Percentiles rank a stretch among this genome's conserved stretches.
Evolutionary conservation across 108 stramenopile genomes (phyloP).

Genomic region (Pseudonitzschia delicatissima): DNA sequence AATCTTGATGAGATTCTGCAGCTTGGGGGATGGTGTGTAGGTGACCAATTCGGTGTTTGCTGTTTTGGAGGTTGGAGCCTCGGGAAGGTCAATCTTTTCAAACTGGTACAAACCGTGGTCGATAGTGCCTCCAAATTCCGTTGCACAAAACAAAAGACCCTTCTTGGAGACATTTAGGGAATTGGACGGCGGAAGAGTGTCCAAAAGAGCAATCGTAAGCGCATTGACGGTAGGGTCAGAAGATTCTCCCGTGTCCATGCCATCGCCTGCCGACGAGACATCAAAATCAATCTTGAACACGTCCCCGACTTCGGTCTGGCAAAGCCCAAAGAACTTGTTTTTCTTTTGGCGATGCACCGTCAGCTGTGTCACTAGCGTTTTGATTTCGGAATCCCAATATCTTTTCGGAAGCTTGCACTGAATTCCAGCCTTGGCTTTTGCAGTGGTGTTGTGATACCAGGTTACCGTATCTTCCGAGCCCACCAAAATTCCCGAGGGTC

Average conservation of each 20-base stretch:
- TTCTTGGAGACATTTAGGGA: constrained; percentile 87
- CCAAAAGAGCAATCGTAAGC: constrained; percentile 66
- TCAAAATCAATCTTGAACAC: constrained; percentile 89
- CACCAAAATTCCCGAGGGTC: constrained; percentile 94
- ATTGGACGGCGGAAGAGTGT: constrained; percentile 87
- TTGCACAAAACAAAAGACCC: constrained; percentile 89
- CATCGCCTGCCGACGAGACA: constrained; percentile 43
- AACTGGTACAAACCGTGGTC: constrained; percentile 97
- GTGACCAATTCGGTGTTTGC: constrained; percentile 28
- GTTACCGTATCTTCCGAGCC: constrained; percentile 92
- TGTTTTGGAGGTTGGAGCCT: constrained; percentile 42
- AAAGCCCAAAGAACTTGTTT: constrained; percentile 91
- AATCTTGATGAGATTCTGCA: constrained; percentile 79
- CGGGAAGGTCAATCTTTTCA: constrained; percentile 82
- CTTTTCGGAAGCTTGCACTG: constrained; percentile 81
- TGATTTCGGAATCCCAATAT: constrained; percentile 43
- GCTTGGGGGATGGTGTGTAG: constrained; percentile 62
- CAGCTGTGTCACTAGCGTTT: constrained; percentile 75
- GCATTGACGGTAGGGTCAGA: constrained; percentile 33
- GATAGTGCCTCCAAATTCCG: constrained; percentile 76
- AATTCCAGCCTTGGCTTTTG: constrained; percentile 25
- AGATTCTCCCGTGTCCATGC: constrained; percentile 38
- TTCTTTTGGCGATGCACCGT: constrained; percentile 88
- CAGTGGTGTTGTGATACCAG: constrained; percentile 77
- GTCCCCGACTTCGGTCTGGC: constrained; percentile 96